phyloP scores from a whole-genome alignment of 768 basidiomycete genomes.

The Kwoniella botswanensis region DNA sequence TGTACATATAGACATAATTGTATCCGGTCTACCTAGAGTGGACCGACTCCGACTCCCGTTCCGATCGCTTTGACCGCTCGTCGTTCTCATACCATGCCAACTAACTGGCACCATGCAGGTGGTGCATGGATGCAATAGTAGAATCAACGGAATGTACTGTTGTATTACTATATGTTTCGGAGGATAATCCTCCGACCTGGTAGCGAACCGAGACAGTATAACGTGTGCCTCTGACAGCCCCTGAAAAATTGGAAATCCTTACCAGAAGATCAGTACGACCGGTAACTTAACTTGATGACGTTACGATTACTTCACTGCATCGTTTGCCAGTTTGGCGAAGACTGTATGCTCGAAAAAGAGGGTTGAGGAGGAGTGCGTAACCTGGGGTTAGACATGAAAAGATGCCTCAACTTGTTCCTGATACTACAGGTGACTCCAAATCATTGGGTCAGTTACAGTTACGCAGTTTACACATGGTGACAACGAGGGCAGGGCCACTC shows the following conservation, averaged over 20 bases:
- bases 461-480: neutral
- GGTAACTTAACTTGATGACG: neutral
- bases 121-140: too few relatives aligned
- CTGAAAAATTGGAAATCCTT: neutral
- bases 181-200: neutral
- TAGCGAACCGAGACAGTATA: slow-evolving; percentile 13
- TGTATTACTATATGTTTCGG: neutral
- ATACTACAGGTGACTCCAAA: slow-evolving; percentile 1
- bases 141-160: too few relatives aligned
- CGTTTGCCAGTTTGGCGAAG: neutral
- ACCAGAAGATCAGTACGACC: neutral
- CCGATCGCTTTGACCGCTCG: neutral
- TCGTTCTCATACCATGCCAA: neutral
- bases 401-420: neutral
- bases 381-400: neutral
- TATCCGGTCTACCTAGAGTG: neutral
- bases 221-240: neutral
- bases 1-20: neutral
- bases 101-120: neutral
- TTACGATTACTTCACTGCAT: neutral
- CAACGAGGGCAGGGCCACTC: neutral
- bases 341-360: neutral
- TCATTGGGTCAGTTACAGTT: neutral
- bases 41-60: slow-evolving; percentile 4
- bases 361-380: neutral